phyloP scores from a whole-genome alignment of 2,329 filamentous ascomycete genomes.

The Neofusicoccum parvum region DNA sequence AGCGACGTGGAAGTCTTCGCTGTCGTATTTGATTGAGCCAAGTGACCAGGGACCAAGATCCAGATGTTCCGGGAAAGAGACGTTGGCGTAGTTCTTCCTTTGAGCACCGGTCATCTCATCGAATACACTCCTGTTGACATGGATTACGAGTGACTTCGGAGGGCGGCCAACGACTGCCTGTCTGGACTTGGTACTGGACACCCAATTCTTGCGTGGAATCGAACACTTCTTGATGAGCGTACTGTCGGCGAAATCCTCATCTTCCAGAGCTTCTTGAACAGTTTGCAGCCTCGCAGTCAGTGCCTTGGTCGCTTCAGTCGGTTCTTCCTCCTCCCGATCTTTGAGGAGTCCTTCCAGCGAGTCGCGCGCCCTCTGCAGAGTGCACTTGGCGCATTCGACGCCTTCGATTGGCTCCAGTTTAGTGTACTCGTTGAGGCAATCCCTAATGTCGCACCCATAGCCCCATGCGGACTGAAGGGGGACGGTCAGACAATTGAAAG shows the following conservation, averaged over 20 bases:
- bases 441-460: conserved; percentile 73
- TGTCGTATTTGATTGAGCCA: conserved; percentile 53
- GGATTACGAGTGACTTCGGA: conserved; percentile 78
- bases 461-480: conserved; percentile 68
- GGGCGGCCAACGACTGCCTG: conserved; percentile 84
- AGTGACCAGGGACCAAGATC: conserved; percentile 86
- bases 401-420: conserved; percentile 82
- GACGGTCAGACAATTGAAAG: conserved; percentile 91
- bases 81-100: conserved; percentile 79
- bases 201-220: conserved; percentile 62
- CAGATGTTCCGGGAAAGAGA: conserved; percentile 73
- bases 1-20: conserved; percentile 31
- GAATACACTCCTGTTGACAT: conserved; percentile 90
- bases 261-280: conserved; percentile 71
- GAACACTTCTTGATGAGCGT: conserved; percentile 50
- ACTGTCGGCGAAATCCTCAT: conserved; percentile 73
- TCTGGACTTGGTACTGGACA: conserved; percentile 81
- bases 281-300: conserved; percentile 58
- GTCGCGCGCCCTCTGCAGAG: conserved; percentile 63
- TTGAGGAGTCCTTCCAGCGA: conserved; percentile 46
- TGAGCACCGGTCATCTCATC: conserved; percentile 78
- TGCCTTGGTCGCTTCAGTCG: conserved; percentile 10
- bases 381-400: conserved; percentile 91
- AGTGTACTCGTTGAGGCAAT: conserved; percentile 83
- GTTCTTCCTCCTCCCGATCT: conserved; percentile 7